Evolutionary conservation across 495 filamentous ascomycete species (phyloP), one percentile per base, ranked within the genome.

Genomic region (Podospora didyma): DNA sequence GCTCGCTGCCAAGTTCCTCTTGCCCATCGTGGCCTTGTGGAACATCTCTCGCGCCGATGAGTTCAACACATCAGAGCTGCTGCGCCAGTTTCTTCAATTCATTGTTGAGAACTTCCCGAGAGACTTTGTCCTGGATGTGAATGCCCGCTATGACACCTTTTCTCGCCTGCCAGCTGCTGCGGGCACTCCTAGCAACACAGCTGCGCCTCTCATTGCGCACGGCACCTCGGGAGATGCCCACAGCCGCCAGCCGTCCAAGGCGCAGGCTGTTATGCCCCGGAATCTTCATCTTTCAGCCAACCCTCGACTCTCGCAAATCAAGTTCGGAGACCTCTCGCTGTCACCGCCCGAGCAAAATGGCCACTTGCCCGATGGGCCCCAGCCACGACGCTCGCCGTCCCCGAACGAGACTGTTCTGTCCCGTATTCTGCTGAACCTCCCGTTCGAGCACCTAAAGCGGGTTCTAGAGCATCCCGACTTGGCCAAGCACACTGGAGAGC

Each of bases 311-410:
- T 82, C 81, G 51, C 69, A 70, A 47, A 88, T 89, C 62, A 79
- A 80, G 57, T 89, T 89, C 59, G 86, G 86, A 10, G 85, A 89
- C 56, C 67, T 81, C 10, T 73, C 81, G 10, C 67, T 81, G 7
- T 73, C 81, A 11, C 63, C 75, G 0, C 69, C 79, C 10, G 73
- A 76, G 28, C 42, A 60, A 68, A 47, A 74, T 59, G 58, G 65
- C 52, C n/a, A 61, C 56, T 28, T 59, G 4, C 21, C 37, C 11
- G 7, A 3, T 12, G 49, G 28, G 17, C 10, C 31, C 19, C 47
- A 35, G 7, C 4, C 46, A 10, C 51, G 41, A 3, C 62, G 57
- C 42, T 24, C 34, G 7, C 59, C 61, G 12, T 52, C 60, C 7
- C 23, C 31, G 0, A 54, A 54, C 54, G 51, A 73, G 5, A 71